Evolutionary conservation across 2,329 filamentous ascomycete species (phyloP).

Genomic region (Coniochaeta ligniaria): DNA sequence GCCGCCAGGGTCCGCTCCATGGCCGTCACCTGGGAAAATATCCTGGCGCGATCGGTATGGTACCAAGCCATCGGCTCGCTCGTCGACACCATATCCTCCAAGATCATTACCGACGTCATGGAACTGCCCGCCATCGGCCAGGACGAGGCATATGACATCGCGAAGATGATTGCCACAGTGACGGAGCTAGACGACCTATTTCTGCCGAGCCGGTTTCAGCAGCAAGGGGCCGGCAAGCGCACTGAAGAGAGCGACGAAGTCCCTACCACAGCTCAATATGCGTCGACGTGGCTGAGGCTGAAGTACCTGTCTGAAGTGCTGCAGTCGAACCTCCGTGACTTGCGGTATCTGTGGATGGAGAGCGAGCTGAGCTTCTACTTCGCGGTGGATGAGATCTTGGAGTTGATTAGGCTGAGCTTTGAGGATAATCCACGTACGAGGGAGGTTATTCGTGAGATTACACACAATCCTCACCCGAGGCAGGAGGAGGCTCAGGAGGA

Average conservation of each 20-base stretch:
- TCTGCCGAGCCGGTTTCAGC: constrained; percentile 30
- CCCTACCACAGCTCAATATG: constrained; percentile 53
- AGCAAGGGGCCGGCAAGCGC: constrained; percentile 8
- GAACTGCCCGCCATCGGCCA: constrained; percentile 55
- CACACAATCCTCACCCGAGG: constrained; percentile 38
- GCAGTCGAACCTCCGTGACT: constrained; percentile 59
- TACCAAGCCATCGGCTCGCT: constrained; percentile 55
- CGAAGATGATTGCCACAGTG: constrained; percentile 49
- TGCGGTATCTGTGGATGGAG: constrained; percentile 57
- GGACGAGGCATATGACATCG: constrained; percentile 57
- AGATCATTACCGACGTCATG: constrained; percentile 54
- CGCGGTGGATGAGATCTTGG: constrained; percentile 51
- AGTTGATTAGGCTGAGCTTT: constrained; percentile 57
- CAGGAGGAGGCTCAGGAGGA: too few relatives aligned
- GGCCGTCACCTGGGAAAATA: constrained; percentile 48
- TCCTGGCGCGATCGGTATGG: constrained; percentile 55
- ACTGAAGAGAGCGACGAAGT: constrained; percentile 26
- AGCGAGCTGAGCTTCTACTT: constrained; percentile 61
- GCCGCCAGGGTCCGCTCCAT: constrained; percentile 44
- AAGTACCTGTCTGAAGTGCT: constrained; percentile 59
- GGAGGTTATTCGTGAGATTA: constrained; percentile 52
- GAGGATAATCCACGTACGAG: constrained; percentile 54
- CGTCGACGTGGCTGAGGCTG: constrained; percentile 54
- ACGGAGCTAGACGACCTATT: constrained; percentile 55
- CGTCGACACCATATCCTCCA: constrained; percentile 49